phyloP scores from a whole-genome alignment of 2,329 filamentous ascomycete species.

The Aotearoamyces nothofagi region DNA sequence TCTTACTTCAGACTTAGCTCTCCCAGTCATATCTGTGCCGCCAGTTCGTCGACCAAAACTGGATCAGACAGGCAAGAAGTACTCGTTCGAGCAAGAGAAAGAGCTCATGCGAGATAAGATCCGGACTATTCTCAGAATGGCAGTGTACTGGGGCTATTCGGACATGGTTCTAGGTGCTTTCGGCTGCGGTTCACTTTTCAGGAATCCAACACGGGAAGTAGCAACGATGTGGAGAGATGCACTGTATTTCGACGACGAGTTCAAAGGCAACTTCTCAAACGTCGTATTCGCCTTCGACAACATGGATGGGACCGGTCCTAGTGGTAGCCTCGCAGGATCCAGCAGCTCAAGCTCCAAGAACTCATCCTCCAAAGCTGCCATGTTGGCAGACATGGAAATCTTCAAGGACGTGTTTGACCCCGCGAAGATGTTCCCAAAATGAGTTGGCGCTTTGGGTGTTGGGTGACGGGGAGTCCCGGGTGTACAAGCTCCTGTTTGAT shows the following conservation, averaged over 20 bases:
- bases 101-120: slow-evolving; percentile 62
- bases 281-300: slow-evolving; percentile 49
- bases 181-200: slow-evolving; percentile 45
- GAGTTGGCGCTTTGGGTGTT: too few relatives aligned
- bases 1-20: slow-evolving; percentile 23
- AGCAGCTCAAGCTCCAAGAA: slow-evolving; percentile 13
- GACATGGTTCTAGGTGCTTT: slow-evolving; percentile 49
- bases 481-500: too few relatives aligned
- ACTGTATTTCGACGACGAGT: slow-evolving; percentile 44
- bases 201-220: slow-evolving; percentile 49
- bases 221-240: slow-evolving; percentile 52
- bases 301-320: slow-evolving; percentile 9
- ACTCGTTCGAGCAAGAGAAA: slow-evolving; percentile 57
- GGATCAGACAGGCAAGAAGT: slow-evolving; percentile 47
- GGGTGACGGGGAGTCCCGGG: too few relatives aligned
- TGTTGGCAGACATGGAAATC: slow-evolving; percentile 29
- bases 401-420: slow-evolving; percentile 34
- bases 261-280: slow-evolving; percentile 43
- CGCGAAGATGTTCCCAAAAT: slow-evolving; percentile 26
- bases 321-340: slow-evolving; percentile 34
- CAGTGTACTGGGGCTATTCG: slow-evolving; percentile 40
- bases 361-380: slow-evolving; percentile 8
- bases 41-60: slow-evolving; percentile 62
- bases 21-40: slow-evolving; percentile 61
- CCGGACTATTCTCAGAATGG: slow-evolving; percentile 54